These are phyloP conservation scores for Wickerhamiella azyma DNA, from an alignment of 805 yeast genomes.

Conservation along the genomic window DNA sequence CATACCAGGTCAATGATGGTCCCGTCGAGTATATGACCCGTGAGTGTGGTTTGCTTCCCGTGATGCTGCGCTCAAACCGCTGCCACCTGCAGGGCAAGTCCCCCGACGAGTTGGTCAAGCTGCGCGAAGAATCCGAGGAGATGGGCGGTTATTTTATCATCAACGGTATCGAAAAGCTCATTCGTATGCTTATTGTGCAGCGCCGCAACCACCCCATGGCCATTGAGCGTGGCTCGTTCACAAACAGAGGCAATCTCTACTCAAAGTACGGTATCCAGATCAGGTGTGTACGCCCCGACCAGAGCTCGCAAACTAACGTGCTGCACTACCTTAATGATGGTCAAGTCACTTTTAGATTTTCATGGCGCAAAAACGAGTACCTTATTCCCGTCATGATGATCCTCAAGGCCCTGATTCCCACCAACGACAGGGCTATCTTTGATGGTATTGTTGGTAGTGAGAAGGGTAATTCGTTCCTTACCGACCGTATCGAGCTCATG, in stretches of 20 bases:
- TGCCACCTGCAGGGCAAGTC: conserved; percentile 79
- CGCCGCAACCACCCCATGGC: conserved; percentile 98
- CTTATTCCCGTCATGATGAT: conserved; percentile 88
- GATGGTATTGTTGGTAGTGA: conserved; percentile 93
- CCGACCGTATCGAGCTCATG: conserved; percentile 92
- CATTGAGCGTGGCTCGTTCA: conserved; percentile 83
- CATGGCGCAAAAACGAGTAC: conserved; percentile 95
- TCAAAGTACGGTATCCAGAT: conserved; percentile 86
- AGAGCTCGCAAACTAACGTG: conserved; percentile 95
- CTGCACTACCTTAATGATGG: conserved; percentile 91
- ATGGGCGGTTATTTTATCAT: conserved; percentile 93
- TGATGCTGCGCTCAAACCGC: conserved; percentile 82
- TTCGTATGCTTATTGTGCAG: conserved; percentile 95
- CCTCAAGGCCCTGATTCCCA: conserved; percentile 75
- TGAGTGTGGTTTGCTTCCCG: conserved; percentile 83
- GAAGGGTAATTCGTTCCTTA: conserved; percentile 74
- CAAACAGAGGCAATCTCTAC: conserved; percentile 85
- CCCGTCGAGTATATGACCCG: conserved; percentile 66
- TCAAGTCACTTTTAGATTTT: conserved; percentile 88
- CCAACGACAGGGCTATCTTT: conserved; percentile 88
- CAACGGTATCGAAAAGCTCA: conserved; percentile 90
- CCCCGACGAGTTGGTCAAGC: conserved; percentile 65
- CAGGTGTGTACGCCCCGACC: conserved; percentile 90
- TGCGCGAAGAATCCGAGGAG: conserved; percentile 87
- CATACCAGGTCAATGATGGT: conserved; percentile 81